Conservation (phyloP, 2,329 filamentous ascomycete genomes). For the Dactylella cylindrospora region DNA sequence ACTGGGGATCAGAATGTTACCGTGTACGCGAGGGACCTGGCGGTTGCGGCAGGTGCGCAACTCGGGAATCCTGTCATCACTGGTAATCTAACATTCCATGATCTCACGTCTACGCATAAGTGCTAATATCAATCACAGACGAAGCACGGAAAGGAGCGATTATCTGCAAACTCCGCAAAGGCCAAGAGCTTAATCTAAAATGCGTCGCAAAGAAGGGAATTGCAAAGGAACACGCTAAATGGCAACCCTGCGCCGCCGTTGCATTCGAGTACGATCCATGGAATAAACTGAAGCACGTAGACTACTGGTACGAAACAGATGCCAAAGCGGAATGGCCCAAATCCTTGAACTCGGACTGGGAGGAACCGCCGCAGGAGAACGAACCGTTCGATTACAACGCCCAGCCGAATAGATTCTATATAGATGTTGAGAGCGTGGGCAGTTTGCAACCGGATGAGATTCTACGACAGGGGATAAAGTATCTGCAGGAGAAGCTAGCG, state of each 20-base stretch:
- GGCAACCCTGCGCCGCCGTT: conserved; percentile 87
- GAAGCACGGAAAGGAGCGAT: conserved; percentile 77
- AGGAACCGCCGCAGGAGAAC: conserved; percentile 76
- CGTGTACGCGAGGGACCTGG: conserved; percentile 86
- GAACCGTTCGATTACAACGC: conserved; percentile 91
- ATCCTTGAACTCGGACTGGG: conserved; percentile 75
- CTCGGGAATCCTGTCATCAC: conserved; percentile 48
- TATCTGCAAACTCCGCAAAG: conserved; percentile 85
- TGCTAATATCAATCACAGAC: conserved; percentile 74
- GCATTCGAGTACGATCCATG: conserved; percentile 98
- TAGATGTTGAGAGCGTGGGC: conserved; percentile 86
- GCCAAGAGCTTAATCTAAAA: conserved; percentile 84
- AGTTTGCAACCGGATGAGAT: conserved; percentile 87
- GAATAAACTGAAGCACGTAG: conserved; percentile 89
- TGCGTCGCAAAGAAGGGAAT: conserved; percentile 98
- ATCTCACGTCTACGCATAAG: conserved; percentile 67
- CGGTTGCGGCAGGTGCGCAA: conserved; percentile 58
- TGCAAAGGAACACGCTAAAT: conserved; percentile 97
- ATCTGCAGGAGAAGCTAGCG: conserved; percentile 87
- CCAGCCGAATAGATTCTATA: conserved; percentile 81
- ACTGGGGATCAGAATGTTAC: conserved; percentile 85
- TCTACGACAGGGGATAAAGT: conserved; percentile 82
- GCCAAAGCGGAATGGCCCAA: conserved; percentile 82
- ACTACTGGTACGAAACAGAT: conserved; percentile 93
- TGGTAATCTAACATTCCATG: conserved; percentile 58